Base-by-base conservation (phyloP, 768 basidiomycete species). In the Suillus paluster region DNA sequence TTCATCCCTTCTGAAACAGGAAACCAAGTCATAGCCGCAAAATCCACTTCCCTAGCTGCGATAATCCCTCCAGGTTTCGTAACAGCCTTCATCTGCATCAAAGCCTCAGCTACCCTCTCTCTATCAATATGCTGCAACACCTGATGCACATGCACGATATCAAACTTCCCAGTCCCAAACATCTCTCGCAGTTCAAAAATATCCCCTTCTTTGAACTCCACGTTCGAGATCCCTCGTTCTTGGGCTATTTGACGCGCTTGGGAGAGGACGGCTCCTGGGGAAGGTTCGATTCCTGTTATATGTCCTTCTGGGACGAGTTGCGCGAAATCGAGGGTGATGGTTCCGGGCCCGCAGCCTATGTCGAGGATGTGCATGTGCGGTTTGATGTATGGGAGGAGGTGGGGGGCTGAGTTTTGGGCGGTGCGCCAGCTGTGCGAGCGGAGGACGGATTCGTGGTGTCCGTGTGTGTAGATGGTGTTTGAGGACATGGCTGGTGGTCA, bases 301-400 rank as follows among this genome's bases (percentile, higher is more conserved):
- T 73, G 67, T 0, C 83, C 84, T 34, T 77, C 54, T 2, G 78
- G 75, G 19, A 80, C 78, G 61, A 73, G 72, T 1, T 61, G 60
- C 2, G 83, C 83, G 23, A 86, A 69, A 57, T 79, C 79, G 34
- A 67, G 62, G 2, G 82, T 82, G 69, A 85, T 84, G 15, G 80
- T 81, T 0, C 83, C 84, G 0, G 84, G 83, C 0, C 84, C 83
- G 63, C 81, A 84, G 11, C 83, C 83, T 42, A 84, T 67, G 66
- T 85, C 84, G 46, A 85, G 80, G 59, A 85, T 75, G 39, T 69
- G 63, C 75, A 80, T 76, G 50, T 67, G 58, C 1, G 79, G 77
- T 27, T 73, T 69, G 34, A 83, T 67, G 42, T 72, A 69, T 10
- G 71, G 69, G 38, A 82, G 58, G 25, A 84, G 73, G 67, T 79